Evolutionary conservation across 2,329 filamentous ascomycete species (phyloP), one percentile per base, ranked within the genome.

Genomic region (Colletotrichum godetiae): DNA sequence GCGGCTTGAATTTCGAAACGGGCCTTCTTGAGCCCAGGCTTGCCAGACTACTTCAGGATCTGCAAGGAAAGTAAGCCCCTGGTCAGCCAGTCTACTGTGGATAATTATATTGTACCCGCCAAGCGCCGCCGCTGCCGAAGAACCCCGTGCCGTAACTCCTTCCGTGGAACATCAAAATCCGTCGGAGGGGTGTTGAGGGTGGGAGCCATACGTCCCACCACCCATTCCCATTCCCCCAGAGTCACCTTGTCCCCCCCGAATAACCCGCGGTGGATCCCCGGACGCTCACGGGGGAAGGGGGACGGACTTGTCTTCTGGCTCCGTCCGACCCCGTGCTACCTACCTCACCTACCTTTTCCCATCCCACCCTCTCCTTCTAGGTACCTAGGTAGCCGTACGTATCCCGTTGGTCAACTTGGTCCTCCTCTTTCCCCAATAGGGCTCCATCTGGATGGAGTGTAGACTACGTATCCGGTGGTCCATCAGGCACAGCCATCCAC

Each of bases 211-310:
- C 33, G 1, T 53, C 22, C 55, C 29, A 29, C 60, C 42, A 33
- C 10, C 4, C 42, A n/a, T 22, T 49, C 19, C 4, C 4, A 4
- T n/a, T 11, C 8, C 3, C 42, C 3, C 42, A 49, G 37, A 69
- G 46, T 49, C 33, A 22, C 53, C 22, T 49, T 35, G 70, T 42
- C 37, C 37, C 19, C 19, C 70, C 67, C 67, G 60, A 58, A 33
- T 33, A 49, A 42, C 29, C 59, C 35, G 59, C 60, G 60, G 70
- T 73, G 19, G 70, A 73, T 70, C 60, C 59, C 60, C 59, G 46
- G 67, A 70, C 42, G 24, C 58, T 22, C 42, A 35, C 66, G 70
- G 59, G 55, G 55, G 60, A 3, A 19, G 37, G 37, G 15, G 37
- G 37, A 49, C 70, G 67, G 70, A 37, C 60, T 53, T 60, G 59